Conservation (phyloP, 768 basidiomycete genomes). For the Lactarius sanguifluus region DNA sequence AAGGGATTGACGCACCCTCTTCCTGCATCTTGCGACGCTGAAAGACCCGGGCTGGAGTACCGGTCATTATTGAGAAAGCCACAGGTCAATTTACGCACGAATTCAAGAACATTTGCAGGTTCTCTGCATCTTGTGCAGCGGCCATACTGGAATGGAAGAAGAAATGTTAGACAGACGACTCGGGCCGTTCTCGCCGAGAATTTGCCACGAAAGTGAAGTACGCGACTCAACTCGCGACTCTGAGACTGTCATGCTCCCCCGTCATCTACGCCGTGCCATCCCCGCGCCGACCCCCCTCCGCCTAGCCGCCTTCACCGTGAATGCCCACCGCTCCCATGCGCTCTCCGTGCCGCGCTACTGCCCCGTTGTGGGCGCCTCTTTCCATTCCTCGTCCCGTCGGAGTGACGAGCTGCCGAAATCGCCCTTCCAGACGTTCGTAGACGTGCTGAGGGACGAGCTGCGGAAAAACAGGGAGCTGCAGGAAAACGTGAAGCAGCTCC, state of each 20-base stretch:
- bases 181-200: not conserved
- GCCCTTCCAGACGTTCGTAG: slow-evolving; percentile 95
- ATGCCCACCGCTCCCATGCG: slow-evolving; percentile 25
- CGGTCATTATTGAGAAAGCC: not conserved
- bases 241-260: slow-evolving; percentile 43
- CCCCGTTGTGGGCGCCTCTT: slow-evolving; percentile 33
- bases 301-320: slow-evolving; percentile 33
- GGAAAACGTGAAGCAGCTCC: slow-evolving; percentile 95
- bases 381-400: slow-evolving; percentile 66
- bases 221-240: not conserved
- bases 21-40: not conserved
- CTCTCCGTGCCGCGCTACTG: slow-evolving; percentile 38
- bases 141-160: not conserved
- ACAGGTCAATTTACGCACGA: not conserved
- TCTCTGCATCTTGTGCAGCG: not conserved
- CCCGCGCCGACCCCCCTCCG: slow-evolving; percentile 34
- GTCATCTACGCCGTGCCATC: slow-evolving; percentile 45
- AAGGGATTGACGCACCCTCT: not conserved
- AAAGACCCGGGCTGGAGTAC: not conserved
- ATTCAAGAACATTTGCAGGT: not conserved
- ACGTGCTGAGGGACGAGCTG: slow-evolving; percentile 89
- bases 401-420: slow-evolving; percentile 76
- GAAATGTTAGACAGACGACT: too few relatives aligned
- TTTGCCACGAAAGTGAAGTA: not conserved
- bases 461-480: slow-evolving; percentile 92